A percentile compares a stretch with the other conserved stretches of the same genome.
phyloP scores from a whole-genome alignment of 306 rosid genomes.

The Pueraria montana region DNA sequence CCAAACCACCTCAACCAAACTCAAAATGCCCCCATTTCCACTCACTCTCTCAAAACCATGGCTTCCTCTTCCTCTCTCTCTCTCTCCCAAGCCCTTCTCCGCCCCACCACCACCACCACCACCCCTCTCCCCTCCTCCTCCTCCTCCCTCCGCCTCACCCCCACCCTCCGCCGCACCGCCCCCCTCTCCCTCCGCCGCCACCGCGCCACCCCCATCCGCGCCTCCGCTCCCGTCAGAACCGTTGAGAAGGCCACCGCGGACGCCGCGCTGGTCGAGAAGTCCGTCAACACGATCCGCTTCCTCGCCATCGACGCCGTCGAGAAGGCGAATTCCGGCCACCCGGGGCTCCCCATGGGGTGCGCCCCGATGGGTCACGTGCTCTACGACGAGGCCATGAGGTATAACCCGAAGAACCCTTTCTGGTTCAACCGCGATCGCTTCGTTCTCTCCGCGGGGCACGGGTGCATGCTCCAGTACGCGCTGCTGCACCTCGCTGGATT shows the following conservation, averaged over 20 bases:
- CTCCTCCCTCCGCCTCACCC: slow-evolving; percentile 64
- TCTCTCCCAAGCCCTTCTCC: slow-evolving; percentile 79
- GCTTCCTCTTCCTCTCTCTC: slow-evolving; percentile 85
- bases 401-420: slow-evolving; percentile 88
- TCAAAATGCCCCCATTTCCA: slow-evolving; percentile 14
- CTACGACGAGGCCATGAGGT: slow-evolving; percentile 89
- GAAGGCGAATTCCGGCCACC: slow-evolving; percentile 97
- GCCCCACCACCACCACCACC: slow-evolving; percentile 45
- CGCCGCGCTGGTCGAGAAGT: slow-evolving; percentile 72
- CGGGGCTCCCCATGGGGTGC: slow-evolving; percentile 98
- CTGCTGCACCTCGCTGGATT: slow-evolving; percentile 95
- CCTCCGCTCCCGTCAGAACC: slow-evolving; percentile 66
- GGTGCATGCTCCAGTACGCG: slow-evolving; percentile 97
- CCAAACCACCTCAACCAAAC: neutral
- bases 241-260: slow-evolving; percentile 67
- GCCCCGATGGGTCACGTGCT: slow-evolving; percentile 96
- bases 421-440: slow-evolving; percentile 99
- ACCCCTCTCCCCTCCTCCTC: slow-evolving; percentile 56
- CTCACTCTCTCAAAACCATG: slow-evolving; percentile 52
- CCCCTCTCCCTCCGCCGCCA: neutral
- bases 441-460: slow-evolving; percentile 95
- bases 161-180: slow-evolving; percentile 55
- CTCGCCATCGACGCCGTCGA: slow-evolving; percentile 87
- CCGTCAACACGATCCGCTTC: slow-evolving; percentile 93
- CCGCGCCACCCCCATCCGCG: slow-evolving; percentile 44